phyloP scores from a whole-genome alignment of 2,329 filamentous ascomycete genomes.

The Fusarium verticillioides region DNA sequence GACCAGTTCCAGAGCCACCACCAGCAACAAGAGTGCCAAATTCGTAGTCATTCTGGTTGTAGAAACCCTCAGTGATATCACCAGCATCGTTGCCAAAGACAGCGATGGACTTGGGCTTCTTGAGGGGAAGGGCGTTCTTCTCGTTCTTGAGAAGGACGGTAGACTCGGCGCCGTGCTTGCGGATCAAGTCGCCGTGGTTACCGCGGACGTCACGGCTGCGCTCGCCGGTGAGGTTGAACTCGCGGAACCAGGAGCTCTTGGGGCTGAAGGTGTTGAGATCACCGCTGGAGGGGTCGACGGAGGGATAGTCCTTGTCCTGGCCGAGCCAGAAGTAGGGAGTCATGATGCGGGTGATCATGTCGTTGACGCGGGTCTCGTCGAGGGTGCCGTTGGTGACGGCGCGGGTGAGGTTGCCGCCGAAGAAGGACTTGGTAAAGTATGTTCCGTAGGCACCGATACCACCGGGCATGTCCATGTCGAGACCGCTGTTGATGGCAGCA shows the following conservation, averaged over 20 bases:
- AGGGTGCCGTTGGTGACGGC: conserved; percentile 62
- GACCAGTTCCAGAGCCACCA: conserved; percentile 61
- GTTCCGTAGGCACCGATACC: conserved; percentile 49
- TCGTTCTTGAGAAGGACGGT: conserved; percentile 80
- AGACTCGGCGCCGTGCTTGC: conserved; percentile 65
- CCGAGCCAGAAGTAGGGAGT: conserved; percentile 62
- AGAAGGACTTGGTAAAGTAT: conserved; percentile 52
- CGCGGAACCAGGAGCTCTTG: conserved; percentile 56
- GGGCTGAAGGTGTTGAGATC: conserved; percentile 63
- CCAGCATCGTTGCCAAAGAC: conserved; percentile 63
- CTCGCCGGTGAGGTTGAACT: conserved; percentile 60
- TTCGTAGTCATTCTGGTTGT: conserved; percentile 73
- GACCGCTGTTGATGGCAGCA: conserved; percentile 73
- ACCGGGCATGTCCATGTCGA: conserved; percentile 71
- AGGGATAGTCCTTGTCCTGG: conserved; percentile 60
- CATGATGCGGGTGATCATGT: conserved; percentile 65
- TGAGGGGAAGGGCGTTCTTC: conserved; percentile 68
- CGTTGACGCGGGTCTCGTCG: conserved; percentile 54
- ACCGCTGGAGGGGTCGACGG: conserved; percentile 56
- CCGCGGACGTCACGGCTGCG: conserved; percentile 63
- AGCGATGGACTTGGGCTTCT: conserved; percentile 66
- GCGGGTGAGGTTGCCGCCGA: conserved; percentile 57
- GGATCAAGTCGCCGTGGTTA: conserved; percentile 65
- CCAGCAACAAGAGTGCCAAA: conserved; percentile 67
- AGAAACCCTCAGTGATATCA: conserved; percentile 71